Percentiles rank a stretch among this genome's conserved stretches.
These are phyloP conservation scores for Mucor plumbeus DNA, from an alignment of 371 early-diverging fungal species.

Conservation along the genomic window DNA sequence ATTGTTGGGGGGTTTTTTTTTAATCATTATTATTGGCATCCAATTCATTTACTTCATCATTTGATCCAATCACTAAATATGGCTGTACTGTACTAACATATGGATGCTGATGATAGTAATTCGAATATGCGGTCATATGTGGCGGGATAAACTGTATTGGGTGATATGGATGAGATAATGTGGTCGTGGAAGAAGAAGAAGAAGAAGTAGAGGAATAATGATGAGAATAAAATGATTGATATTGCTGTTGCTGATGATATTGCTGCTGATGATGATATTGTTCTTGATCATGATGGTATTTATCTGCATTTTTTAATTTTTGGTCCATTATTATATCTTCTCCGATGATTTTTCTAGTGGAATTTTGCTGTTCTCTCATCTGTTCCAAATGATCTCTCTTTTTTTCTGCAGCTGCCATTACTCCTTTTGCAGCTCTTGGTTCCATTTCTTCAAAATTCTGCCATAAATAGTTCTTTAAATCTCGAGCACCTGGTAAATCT, in stretches of 20 bases:
- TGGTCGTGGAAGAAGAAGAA: no score
- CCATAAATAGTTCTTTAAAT: slow-evolving; percentile 74
- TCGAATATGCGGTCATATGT: not conserved
- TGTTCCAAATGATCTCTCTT: slow-evolving; percentile 52
- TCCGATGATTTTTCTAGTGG: slow-evolving; percentile 31
- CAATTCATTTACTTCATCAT: slow-evolving; percentile 20
- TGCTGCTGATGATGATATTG: not conserved
- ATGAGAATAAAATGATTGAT: slow-evolving; percentile 13
- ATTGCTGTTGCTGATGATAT: not conserved
- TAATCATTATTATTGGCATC: slow-evolving; percentile 24
- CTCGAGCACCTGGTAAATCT: slow-evolving; percentile 77
- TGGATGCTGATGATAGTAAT: not conserved
- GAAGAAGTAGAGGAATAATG: not conserved
- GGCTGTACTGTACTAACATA: not conserved
- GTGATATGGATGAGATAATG: not conserved
- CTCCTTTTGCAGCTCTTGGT: slow-evolving; percentile 52
- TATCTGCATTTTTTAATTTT: not conserved
- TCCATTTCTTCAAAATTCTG: slow-evolving; percentile 71
- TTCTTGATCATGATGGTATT: not conserved
- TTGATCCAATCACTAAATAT: not conserved
- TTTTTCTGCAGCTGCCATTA: slow-evolving; percentile 56
- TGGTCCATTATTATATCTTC: slow-evolving; percentile 9
- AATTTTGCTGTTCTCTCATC: slow-evolving; percentile 37
- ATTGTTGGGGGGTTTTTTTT: not conserved
- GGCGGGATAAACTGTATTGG: not conserved